Percentiles rank a stretch among this genome's conserved stretches.
phyloP scores from a whole-genome alignment of 2,329 filamentous ascomycete genomes.

The Davidsoniella virescens region DNA sequence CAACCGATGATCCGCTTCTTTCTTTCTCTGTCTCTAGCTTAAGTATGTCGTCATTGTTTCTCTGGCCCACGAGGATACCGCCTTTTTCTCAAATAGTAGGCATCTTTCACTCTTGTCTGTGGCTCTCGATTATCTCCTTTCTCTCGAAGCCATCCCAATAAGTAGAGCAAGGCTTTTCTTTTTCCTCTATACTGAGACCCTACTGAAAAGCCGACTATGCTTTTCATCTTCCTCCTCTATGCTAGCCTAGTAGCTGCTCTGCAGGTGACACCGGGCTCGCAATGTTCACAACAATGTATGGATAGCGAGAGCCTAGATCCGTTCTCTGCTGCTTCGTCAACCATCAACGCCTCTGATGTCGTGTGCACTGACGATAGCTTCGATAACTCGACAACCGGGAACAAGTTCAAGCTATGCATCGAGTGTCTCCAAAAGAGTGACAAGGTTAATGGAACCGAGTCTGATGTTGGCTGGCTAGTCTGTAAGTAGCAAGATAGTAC shows the following conservation, averaged over 20 bases:
- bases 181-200: no score
- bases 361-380: conserved; percentile 28
- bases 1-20: no score
- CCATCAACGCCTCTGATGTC: conserved; percentile 31
- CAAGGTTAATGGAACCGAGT: conserved; percentile 23
- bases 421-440: conserved; percentile 31
- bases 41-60: no score
- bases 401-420: conserved; percentile 31
- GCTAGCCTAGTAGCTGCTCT: conserved; percentile 18
- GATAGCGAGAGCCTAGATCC: conserved; percentile 22
- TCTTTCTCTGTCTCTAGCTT: no score
- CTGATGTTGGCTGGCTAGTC: conserved; percentile 29
- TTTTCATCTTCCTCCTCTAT: neutral
- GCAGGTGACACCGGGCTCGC: conserved; percentile 33
- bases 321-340: conserved; percentile 22
- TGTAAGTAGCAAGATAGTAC: conserved; percentile 22
- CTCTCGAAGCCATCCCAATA: no score
- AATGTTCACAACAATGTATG: conserved; percentile 32
- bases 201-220: no score
- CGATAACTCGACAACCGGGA: conserved; percentile 22
- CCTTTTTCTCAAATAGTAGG: no score
- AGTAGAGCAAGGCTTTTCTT: no score
- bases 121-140: no score
- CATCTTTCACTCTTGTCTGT: no score
- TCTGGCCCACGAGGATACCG: no score